Conservation (phyloP, 805 yeast genomes). For the Candida ascalaphidarum region DNA sequence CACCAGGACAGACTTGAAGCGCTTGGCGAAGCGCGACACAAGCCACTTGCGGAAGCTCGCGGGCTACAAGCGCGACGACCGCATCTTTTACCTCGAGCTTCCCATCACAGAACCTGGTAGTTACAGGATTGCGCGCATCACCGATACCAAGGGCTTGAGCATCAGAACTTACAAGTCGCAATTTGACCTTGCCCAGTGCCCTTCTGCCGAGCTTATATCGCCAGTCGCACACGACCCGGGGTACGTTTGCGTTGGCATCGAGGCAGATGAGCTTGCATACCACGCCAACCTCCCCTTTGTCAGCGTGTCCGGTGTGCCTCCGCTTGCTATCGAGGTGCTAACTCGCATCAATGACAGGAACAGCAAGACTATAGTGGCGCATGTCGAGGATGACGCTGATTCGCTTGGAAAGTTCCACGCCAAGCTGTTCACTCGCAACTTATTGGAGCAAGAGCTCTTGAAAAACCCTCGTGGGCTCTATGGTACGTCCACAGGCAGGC, state of each 20-base stretch:
- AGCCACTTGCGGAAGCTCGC: slow-evolving; percentile 18
- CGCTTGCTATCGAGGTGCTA: slow-evolving; percentile 26
- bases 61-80: slow-evolving; percentile 20
- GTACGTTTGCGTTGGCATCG: slow-evolving; percentile 47
- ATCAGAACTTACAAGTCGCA: slow-evolving; percentile 55
- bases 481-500: slow-evolving; percentile 9
- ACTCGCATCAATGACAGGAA: not conserved
- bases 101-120: slow-evolving; percentile 66
- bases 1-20: slow-evolving; percentile 48
- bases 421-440: slow-evolving; percentile 18
- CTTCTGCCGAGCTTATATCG: slow-evolving; percentile 49
- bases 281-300: slow-evolving; percentile 35
- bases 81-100: slow-evolving; percentile 52
- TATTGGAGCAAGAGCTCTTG: slow-evolving; percentile 26
- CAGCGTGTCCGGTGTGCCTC: slow-evolving; percentile 68
- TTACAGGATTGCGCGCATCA: slow-evolving; percentile 62
- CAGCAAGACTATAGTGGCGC: too few relatives aligned
- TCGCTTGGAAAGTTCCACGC: slow-evolving; percentile 10
- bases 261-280: slow-evolving; percentile 10
- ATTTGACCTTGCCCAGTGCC: slow-evolving; percentile 68
- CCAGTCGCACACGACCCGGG: slow-evolving; percentile 17
- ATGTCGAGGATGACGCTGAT: too few relatives aligned
- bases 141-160: slow-evolving; percentile 54
- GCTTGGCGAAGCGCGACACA: slow-evolving; percentile 19
- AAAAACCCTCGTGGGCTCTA: slow-evolving; percentile 15